A percentile compares a stretch with the other conserved stretches of the same genome.
These are phyloP conservation scores for Coemansia sp. DNA, from an alignment of 192 early-diverging fungal genomes.

Conservation along the genomic window DNA sequence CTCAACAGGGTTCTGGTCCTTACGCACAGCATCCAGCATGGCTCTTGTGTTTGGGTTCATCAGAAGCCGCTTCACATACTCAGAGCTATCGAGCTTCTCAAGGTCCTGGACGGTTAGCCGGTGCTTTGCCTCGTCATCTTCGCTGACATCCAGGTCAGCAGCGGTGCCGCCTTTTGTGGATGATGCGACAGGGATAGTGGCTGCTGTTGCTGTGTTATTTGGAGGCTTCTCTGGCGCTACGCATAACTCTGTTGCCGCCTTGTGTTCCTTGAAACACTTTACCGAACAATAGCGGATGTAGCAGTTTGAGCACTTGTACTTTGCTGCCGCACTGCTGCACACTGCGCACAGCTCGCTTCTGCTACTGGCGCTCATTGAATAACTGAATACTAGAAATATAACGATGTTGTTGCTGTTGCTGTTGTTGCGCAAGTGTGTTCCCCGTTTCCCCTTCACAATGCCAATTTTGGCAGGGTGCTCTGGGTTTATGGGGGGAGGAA, in stretches of 20 bases:
- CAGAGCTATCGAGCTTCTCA: constrained; percentile 19
- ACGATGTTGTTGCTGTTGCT: too few species aligned
- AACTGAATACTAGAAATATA: too few species aligned
- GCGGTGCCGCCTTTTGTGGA: neutral
- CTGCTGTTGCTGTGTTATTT: neutral
- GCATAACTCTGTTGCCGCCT: constrained; percentile 39
- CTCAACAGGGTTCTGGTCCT: constrained; percentile 31
- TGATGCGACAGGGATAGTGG: neutral
- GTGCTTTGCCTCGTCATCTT: constrained; percentile 35
- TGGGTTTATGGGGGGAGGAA: constrained; percentile 22
- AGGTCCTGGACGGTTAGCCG: constrained; percentile 28
- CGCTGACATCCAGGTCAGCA: constrained; percentile 7
- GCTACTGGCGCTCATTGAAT: neutral
- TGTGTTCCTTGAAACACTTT: constrained; percentile 44
- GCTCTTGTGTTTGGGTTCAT: constrained; percentile 25
- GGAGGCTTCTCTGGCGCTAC: neutral
- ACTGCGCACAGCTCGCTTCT: constrained; percentile 28
- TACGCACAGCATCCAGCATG: constrained; percentile 30
- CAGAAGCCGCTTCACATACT: constrained; percentile 21
- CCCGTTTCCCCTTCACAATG: too few species aligned
- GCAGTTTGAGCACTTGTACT: constrained; percentile 54
- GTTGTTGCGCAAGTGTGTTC: too few species aligned
- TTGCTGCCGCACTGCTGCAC: constrained; percentile 32
- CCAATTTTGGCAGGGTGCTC: constrained; percentile 2
- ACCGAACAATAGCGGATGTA: constrained; percentile 46